A percentile compares a stretch with the other conserved stretches of the same genome.
Conservation (phyloP, 495 filamentous ascomycete genomes). For the Aspergillus mulundensis region DNA sequence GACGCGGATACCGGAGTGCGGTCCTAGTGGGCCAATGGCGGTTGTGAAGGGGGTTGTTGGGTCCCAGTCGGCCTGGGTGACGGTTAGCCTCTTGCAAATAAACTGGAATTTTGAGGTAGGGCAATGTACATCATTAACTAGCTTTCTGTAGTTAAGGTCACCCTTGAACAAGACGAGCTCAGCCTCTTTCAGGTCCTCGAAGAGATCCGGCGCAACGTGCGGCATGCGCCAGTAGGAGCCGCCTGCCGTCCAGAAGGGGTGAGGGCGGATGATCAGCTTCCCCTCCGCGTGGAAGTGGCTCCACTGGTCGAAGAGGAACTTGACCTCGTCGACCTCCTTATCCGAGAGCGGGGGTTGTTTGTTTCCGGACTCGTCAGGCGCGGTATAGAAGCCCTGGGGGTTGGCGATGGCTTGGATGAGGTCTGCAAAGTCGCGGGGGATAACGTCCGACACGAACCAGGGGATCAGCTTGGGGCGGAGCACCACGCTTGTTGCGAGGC, state of each 20-base stretch:
- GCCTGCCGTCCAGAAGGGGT: constrained; percentile 83
- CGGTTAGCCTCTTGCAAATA: constrained; percentile 8
- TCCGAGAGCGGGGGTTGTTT: constrained; percentile 57
- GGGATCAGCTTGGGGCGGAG: constrained; percentile 91
- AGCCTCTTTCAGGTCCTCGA: constrained; percentile 73
- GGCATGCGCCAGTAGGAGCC: constrained; percentile 87
- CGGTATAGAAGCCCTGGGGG: constrained; percentile 72
- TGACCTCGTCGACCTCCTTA: constrained; percentile 60
- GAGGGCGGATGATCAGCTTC: constrained; percentile 71
- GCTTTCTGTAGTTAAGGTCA: constrained; percentile 91
- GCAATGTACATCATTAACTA: constrained; percentile 76
- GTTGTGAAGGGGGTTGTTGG: constrained; percentile 79
- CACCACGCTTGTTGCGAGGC: constrained; percentile 80
- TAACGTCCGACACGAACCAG: constrained; percentile 96
- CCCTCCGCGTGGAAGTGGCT: constrained; percentile 73
- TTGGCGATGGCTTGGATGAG: constrained; percentile 72
- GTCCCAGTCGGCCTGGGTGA: constrained; percentile 69
- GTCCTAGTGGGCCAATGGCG: constrained; percentile 84
- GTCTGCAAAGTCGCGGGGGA: constrained; percentile 76
- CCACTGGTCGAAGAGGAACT: constrained; percentile 80
- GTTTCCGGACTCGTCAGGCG: constrained; percentile 61
- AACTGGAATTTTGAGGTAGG: not conserved
- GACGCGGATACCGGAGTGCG: constrained; percentile 71
- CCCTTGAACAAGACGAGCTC: constrained; percentile 97
- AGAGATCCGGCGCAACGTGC: constrained; percentile 56